Base-by-base conservation (phyloP, 1,139 yeast genomes). In the Hansenula lynferdii region DNA sequence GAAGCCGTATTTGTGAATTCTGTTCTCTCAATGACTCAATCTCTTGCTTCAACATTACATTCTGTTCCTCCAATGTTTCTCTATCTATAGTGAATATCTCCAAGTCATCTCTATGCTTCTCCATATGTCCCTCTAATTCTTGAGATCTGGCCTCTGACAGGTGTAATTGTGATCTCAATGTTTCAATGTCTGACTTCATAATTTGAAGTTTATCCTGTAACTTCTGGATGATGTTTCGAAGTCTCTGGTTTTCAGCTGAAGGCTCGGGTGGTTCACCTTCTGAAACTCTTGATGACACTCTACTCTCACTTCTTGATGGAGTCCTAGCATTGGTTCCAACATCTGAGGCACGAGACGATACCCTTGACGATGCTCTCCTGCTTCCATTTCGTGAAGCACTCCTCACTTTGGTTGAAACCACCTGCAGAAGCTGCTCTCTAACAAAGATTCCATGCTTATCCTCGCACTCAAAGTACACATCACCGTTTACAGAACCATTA, bases 401-500 rank as follows among this genome's bases (percentile, higher is more conserved):
- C 4, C 5, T 39, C 3, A 21, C 38, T 24, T 6, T 31, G 31
- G 20, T 6, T n/a, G 5, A 6, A 16, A 21, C 8, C 5, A 33
- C 22, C 9, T 37, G 39, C 19, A 45, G 37, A 31, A 58, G 50
- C 8, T 11, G 12, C 32, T 54, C 54, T 25, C 77, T 62, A 0
- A 77, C 80, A 57, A 82, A 82, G 3, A 80, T 57, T 0, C 97
- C 97, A 55, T 73, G 72, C 14, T 46, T 60, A 43, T 47, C 54
- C 4, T 34, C 35, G 42, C 83, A 72, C 2, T 67, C 60, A 49
- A 90, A 90, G 57, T 89, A 86, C 34, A 66, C 50, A 0, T 62
- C 61, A 0, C 86, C 94, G 22, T 77, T 67, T 1, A 89, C 76
- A 2, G 80, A 63, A 0, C 97, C 97, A 52, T 89, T 76, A 51